Percentiles rank a stretch among this genome's conserved stretches.
Conservation (phyloP, 306 rosid genomes). For the Inga oerstediana region DNA sequence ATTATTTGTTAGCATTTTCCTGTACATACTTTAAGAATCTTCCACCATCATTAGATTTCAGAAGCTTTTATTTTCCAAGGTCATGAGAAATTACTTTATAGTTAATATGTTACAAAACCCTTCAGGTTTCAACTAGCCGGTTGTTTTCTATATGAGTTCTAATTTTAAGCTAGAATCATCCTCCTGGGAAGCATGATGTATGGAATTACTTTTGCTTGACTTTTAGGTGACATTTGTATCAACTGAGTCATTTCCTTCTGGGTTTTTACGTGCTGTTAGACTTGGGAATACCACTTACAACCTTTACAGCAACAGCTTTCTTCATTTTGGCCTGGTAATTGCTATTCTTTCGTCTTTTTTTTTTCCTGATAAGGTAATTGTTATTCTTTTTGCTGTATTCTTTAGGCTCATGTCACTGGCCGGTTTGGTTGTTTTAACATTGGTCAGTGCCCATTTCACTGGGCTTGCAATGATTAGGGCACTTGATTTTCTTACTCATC, state of each 20-base stretch:
- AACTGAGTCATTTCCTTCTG: conserved; percentile 63
- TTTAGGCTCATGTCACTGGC: conserved; percentile 14
- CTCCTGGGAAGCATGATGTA: conserved; percentile 19
- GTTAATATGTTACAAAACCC: background rate
- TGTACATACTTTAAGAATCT: background rate
- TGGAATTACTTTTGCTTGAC: conserved; percentile 16
- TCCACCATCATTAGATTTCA: background rate
- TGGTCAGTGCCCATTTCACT: background rate
- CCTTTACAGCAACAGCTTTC: conserved; percentile 96
- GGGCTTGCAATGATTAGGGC: background rate
- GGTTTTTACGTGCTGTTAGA: conserved; percentile 62
- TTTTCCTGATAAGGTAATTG: conserved; percentile 42
- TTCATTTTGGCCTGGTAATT: conserved; percentile 91
- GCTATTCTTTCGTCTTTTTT: background rate
- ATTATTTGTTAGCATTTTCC: background rate
- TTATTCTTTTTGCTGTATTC: conserved; percentile 21
- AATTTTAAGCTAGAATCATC: background rate
- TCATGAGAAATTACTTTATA: background rate
- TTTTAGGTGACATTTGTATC: conserved; percentile 92
- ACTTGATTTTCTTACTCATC: background rate
- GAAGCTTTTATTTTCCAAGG: background rate
- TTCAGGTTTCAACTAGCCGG: background rate
- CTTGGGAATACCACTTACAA: conserved; percentile 75
- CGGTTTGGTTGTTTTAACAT: background rate
- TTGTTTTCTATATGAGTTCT: background rate